These are phyloP conservation scores for Ceratobasidium sp. DNA, from an alignment of 1,284 basidiomycete species.

Conservation along the genomic window DNA sequence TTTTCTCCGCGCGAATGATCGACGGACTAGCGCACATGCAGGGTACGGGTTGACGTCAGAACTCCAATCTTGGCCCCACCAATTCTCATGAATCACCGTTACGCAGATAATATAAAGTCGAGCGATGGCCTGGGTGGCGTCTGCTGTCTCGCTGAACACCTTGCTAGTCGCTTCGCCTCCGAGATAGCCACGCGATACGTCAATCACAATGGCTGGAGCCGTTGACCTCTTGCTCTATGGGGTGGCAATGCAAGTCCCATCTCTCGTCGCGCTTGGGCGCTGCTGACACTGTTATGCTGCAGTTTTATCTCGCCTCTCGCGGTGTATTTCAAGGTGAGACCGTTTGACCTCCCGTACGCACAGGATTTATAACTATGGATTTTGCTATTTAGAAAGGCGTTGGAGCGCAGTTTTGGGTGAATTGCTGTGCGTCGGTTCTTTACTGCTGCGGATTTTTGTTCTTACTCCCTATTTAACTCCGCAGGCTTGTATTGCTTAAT, in stretches of 20 bases:
- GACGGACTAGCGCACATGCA: neutral
- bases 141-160: neutral
- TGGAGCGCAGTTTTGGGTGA: constrained; percentile 42
- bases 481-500: constrained; percentile 39
- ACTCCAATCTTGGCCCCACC: constrained; percentile 24
- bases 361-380: constrained; percentile 29
- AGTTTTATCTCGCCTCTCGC: constrained; percentile 42
- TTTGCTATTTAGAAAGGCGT: constrained; percentile 35
- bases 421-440: constrained; percentile 38
- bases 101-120: neutral
- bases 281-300: neutral
- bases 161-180: neutral
- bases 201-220: constrained; percentile 21
- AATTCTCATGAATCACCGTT: constrained; percentile 20
- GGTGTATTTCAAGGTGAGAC: constrained; percentile 42
- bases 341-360: neutral
- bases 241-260: constrained; percentile 14
- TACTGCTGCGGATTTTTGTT: constrained; percentile 14
- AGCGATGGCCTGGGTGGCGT: neutral
- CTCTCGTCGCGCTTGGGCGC: neutral
- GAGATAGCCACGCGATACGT: neutral
- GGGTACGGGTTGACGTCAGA: constrained; percentile 13
- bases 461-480: constrained; percentile 17
- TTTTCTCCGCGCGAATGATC: neutral
- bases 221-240: constrained; percentile 34